Percentiles rank a stretch among this genome's conserved stretches.
These are phyloP conservation scores for Triticum urartu DNA, from an alignment of 176 grass and related monocot genomes.

Conservation along the genomic window DNA sequence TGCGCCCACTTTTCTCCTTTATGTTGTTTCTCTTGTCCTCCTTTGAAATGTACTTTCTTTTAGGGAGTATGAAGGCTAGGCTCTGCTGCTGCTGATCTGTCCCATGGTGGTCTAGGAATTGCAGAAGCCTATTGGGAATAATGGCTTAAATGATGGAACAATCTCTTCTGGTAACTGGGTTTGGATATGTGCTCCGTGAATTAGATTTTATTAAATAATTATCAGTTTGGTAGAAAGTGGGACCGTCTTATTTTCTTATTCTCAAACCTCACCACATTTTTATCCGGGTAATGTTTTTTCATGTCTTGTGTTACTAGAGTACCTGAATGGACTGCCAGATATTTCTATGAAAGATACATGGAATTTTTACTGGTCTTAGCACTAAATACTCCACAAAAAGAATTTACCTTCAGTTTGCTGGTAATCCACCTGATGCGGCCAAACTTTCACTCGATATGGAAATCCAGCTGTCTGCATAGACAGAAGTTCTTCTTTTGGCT, in stretches of 20 bases:
- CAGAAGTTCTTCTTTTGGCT: too few species aligned
- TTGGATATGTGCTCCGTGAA: slow-evolving; percentile 44
- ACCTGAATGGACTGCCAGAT: too few species aligned
- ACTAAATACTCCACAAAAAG: too few species aligned
- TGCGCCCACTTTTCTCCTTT: neutral
- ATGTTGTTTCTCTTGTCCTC: neutral
- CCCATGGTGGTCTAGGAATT: slow-evolving; percentile 80
- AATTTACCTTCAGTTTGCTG: too few species aligned
- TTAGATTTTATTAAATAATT: neutral
- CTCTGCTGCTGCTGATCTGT: slow-evolving; percentile 84
- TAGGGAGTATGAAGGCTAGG: slow-evolving; percentile 86
- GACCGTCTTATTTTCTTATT: neutral
- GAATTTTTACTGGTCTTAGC: too few species aligned
- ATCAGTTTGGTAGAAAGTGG: neutral
- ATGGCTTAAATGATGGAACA: slow-evolving; percentile 80
- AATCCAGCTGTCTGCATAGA: too few species aligned
- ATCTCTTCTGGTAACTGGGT: slow-evolving; percentile 71
- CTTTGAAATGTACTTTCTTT: slow-evolving; percentile 14
- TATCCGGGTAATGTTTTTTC: neutral
- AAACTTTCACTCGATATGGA: too few species aligned
- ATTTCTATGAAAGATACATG: too few species aligned
- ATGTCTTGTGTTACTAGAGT: neutral
- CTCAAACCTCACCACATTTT: neutral
- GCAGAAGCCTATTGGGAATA: slow-evolving; percentile 88
- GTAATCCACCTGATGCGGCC: too few species aligned